A percentile compares a stretch with the other conserved stretches of the same genome.
Evolutionary conservation across 2,329 filamentous ascomycete genomes (phyloP).

Genomic region (Akanthomyces muscarius): DNA sequence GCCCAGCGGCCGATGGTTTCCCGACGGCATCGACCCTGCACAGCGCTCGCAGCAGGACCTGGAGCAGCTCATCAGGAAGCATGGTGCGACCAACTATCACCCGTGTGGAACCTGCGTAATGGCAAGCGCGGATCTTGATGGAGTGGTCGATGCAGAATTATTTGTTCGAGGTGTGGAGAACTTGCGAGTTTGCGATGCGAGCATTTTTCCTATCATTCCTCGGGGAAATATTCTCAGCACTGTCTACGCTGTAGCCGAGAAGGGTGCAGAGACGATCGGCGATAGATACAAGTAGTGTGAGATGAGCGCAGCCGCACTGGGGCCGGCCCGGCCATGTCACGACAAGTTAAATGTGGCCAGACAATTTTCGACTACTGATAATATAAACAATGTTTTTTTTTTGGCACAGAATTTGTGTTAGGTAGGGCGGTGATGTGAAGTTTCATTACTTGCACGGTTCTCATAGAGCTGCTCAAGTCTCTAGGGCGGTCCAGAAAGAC

Average conservation of each 20-base stretch:
- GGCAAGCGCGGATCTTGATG: conserved; percentile 39
- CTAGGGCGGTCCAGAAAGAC: too few species aligned
- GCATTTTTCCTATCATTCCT: conserved; percentile 42
- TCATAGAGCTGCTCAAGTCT: too few species aligned
- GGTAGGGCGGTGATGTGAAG: too few species aligned
- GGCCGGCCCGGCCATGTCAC: too few species aligned
- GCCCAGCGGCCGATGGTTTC: conserved; percentile 26
- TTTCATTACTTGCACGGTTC: too few species aligned
- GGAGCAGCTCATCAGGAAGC: conserved; percentile 33
- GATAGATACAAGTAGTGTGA: too few species aligned
- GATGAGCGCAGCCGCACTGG: too few species aligned
- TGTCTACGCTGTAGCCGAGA: conserved; percentile 33
- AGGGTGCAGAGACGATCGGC: conserved; percentile 20
- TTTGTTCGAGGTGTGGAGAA: conserved; percentile 40
- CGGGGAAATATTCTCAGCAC: conserved; percentile 30
- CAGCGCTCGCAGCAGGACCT: conserved; percentile 20
- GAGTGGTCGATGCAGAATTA: conserved; percentile 40
- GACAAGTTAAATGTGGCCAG: too few species aligned
- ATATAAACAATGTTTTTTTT: too few species aligned
- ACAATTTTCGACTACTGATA: too few species aligned
- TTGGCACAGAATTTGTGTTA: not conserved
- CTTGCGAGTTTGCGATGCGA: conserved; percentile 42
- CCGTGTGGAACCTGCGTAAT: conserved; percentile 30
- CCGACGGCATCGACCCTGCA: conserved; percentile 16
- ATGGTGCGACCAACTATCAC: conserved; percentile 35